These are phyloP conservation scores for Talaromyces sp. DNA, from an alignment of 2,329 filamentous ascomycete genomes.

Conservation along the genomic window DNA sequence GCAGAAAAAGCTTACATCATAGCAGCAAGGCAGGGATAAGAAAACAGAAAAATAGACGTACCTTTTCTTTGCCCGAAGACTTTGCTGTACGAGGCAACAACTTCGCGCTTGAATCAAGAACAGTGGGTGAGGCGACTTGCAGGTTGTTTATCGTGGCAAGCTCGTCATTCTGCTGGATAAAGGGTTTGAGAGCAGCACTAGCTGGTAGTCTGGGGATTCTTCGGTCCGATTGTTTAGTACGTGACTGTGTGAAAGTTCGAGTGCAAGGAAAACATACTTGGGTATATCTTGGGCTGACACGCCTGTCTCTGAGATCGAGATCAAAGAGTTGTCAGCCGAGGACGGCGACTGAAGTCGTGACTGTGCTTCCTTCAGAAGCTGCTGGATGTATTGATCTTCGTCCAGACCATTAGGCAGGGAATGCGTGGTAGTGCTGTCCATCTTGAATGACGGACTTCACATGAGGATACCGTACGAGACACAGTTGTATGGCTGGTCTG, in stretches of 20 bases:
- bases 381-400: slow-evolving; percentile 59
- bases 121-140: slow-evolving; percentile 43
- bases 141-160: slow-evolving; percentile 54
- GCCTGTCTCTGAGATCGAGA: slow-evolving; percentile 18
- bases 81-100: slow-evolving; percentile 1
- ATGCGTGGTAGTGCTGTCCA: slow-evolving; percentile 8
- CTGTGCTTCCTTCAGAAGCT: slow-evolving; percentile 63
- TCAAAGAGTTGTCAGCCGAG: slow-evolving; percentile 19
- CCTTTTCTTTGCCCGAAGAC: slow-evolving; percentile 3
- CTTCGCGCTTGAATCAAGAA: slow-evolving; percentile 2
- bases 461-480: not conserved
- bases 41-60: slow-evolving; percentile 11
- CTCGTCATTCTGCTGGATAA: slow-evolving; percentile 52
- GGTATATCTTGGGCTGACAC: not conserved
- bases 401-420: not conserved
- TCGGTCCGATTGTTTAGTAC: slow-evolving; percentile 16
- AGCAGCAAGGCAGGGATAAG: slow-evolving; percentile 31
- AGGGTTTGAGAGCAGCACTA: slow-evolving; percentile 50
- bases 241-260: not conserved
- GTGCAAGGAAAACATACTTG: not conserved
- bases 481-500: not conserved
- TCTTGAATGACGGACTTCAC: slow-evolving; percentile 1
- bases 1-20: slow-evolving; percentile 77
- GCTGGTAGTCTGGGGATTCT: slow-evolving; percentile 53
- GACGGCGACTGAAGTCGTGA: slow-evolving; percentile 47